phyloP scores from a whole-genome alignment of 2,329 filamentous ascomycete genomes.

The Aspergillus sp. region DNA sequence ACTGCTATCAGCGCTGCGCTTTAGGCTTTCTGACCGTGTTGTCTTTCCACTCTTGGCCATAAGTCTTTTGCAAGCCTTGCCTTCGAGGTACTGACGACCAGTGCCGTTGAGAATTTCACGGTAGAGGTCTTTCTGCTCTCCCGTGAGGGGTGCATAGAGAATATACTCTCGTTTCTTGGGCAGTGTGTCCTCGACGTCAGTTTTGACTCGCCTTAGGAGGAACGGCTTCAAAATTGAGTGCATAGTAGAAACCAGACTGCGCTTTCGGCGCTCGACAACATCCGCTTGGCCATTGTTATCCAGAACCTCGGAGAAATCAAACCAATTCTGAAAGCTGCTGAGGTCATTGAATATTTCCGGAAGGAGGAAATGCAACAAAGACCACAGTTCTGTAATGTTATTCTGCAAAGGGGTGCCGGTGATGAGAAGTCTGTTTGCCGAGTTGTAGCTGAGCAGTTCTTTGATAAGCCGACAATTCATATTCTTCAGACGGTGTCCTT shows the following conservation, averaged over 20 bases:
- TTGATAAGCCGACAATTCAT: slow-evolving; percentile 88
- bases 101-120: slow-evolving; percentile 80
- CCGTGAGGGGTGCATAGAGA: slow-evolving; percentile 84
- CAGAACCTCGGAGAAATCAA: slow-evolving; percentile 89
- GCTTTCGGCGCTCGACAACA: slow-evolving; percentile 72
- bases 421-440: slow-evolving; percentile 84
- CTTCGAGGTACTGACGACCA: slow-evolving; percentile 44
- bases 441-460: slow-evolving; percentile 81
- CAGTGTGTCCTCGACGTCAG: slow-evolving; percentile 85
- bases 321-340: slow-evolving; percentile 92
- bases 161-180: slow-evolving; percentile 97
- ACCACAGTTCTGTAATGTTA: slow-evolving; percentile 93
- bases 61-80: slow-evolving; percentile 47
- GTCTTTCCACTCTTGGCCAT: slow-evolving; percentile 29
- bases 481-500: slow-evolving; percentile 96
- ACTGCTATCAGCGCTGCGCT: slow-evolving; percentile 52
- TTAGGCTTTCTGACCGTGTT: slow-evolving; percentile 45
- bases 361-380: slow-evolving; percentile 84
- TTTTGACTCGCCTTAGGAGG: slow-evolving; percentile 80
- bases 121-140: slow-evolving; percentile 88
- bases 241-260: slow-evolving; percentile 77
- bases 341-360: slow-evolving; percentile 91
- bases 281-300: slow-evolving; percentile 75
- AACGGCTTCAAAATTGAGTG: slow-evolving; percentile 92
- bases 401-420: slow-evolving; percentile 95